Conservation (phyloP, 2,329 filamentous ascomycete genomes). For the Myriosclerotinia scirpicola region DNA sequence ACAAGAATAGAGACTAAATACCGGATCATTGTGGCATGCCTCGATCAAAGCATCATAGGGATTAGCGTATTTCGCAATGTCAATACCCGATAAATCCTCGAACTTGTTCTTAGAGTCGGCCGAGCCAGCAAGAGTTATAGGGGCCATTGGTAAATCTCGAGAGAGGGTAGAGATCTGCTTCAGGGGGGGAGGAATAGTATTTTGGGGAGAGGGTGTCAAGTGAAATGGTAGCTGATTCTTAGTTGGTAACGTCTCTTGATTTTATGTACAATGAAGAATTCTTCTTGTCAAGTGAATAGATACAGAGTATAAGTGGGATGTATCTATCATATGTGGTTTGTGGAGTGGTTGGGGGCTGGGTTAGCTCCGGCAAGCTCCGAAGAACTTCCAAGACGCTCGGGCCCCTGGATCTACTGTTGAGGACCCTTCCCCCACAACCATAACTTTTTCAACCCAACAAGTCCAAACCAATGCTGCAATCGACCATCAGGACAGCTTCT, state of each 20-base stretch:
- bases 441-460: constrained; percentile 3
- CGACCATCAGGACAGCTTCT: not conserved
- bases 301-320: not conserved
- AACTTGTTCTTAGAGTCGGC: constrained; percentile 40
- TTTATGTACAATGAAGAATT: not conserved
- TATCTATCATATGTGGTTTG: not conserved
- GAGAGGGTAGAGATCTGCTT: not conserved
- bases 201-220: not conserved
- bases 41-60: constrained; percentile 41
- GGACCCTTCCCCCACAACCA: not conserved
- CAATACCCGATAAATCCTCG: constrained; percentile 41
- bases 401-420: not conserved
- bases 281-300: not conserved
- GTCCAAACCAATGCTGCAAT: not conserved
- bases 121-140: constrained; percentile 26
- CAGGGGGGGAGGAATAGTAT: not conserved
- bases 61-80: constrained; percentile 36
- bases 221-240: not conserved
- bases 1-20: constrained; percentile 21
- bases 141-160: constrained; percentile 27
- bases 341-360: not conserved
- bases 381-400: not conserved
- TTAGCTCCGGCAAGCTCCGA: constrained; percentile 10
- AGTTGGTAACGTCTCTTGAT: not conserved
- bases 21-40: constrained; percentile 39